Evolutionary conservation across 257 asterid species (phyloP).

Genomic region (Lithospermum erythrorhizon): DNA sequence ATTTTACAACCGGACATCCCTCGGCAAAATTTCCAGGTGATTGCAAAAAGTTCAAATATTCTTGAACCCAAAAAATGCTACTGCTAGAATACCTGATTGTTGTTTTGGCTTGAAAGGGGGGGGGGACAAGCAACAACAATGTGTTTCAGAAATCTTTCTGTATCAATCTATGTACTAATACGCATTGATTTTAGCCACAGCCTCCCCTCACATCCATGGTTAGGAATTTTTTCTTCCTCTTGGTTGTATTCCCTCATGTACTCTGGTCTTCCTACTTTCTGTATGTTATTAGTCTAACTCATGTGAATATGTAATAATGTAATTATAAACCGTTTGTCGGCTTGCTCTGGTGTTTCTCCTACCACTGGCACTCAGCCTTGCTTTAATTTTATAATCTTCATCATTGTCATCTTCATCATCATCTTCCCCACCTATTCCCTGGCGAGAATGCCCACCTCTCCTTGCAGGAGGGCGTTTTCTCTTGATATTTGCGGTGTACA

Average conservation of each 20-base stretch:
- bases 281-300: constrained; percentile 67
- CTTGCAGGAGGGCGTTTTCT: constrained; percentile 31
- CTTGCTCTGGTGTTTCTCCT: constrained; percentile 42
- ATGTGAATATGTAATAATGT: constrained; percentile 55
- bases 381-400: constrained; percentile 17
- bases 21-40: not conserved
- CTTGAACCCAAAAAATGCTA: not conserved
- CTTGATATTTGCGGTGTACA: constrained; percentile 29
- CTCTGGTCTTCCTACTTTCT: constrained; percentile 36
- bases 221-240: constrained; percentile 5
- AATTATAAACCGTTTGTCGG: constrained; percentile 52
- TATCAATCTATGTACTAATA: constrained; percentile 5
- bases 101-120: not conserved
- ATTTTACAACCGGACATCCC: not conserved
- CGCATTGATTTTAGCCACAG: not conserved
- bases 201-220: constrained; percentile 2
- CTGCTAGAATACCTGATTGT: not conserved
- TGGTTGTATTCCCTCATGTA: not conserved
- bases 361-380: constrained; percentile 33
- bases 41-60: not conserved
- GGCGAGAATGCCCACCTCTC: constrained; percentile 22
- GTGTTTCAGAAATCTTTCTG: not conserved
- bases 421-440: constrained; percentile 15
- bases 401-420: constrained; percentile 26
- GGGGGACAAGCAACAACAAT: not conserved